Evolutionary conservation across 306 rosid genomes (phyloP).

Genomic region (Sechiopsis laciniata): DNA sequence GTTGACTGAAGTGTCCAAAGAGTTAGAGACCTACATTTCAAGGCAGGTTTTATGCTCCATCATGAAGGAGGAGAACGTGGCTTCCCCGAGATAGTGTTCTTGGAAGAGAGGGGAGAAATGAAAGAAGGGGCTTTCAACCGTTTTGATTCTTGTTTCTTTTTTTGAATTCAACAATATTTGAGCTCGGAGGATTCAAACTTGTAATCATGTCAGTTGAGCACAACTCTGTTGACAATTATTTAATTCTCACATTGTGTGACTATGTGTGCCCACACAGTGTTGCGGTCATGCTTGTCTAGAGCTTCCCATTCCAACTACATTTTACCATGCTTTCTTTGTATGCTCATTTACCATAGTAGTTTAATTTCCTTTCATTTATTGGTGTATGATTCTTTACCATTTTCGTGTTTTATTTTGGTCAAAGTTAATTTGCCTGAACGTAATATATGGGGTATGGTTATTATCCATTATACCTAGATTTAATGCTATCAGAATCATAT

Average conservation of each 20-base stretch:
- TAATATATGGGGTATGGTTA: too few relatives aligned
- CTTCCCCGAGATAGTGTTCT: constrained; percentile 58
- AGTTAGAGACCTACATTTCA: constrained; percentile 93
- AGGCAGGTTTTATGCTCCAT: constrained; percentile 82
- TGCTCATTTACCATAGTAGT: too few relatives aligned
- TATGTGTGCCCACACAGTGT: neutral
- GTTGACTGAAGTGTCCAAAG: constrained; percentile 73
- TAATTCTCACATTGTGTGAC: neutral
- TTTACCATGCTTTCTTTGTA: neutral
- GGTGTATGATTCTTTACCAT: neutral
- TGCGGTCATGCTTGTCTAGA: neutral
- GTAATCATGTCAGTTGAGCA: too few relatives aligned
- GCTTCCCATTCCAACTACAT: neutral
- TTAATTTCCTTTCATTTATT: too few relatives aligned
- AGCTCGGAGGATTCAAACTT: neutral
- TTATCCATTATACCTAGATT: too few relatives aligned
- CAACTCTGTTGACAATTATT: too few relatives aligned
- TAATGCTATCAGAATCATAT: too few relatives aligned
- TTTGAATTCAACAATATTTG: too few relatives aligned
- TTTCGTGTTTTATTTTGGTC: neutral
- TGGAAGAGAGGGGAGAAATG: constrained; percentile 42
- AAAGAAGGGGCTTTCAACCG: constrained; percentile 4
- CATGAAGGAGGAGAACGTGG: constrained; percentile 59
- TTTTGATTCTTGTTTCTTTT: constrained; percentile 26
- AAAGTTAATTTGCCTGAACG: neutral